These are phyloP conservation scores for Fomitopsis betulina DNA, from an alignment of 1,284 basidiomycete species.

Conservation along the genomic window DNA sequence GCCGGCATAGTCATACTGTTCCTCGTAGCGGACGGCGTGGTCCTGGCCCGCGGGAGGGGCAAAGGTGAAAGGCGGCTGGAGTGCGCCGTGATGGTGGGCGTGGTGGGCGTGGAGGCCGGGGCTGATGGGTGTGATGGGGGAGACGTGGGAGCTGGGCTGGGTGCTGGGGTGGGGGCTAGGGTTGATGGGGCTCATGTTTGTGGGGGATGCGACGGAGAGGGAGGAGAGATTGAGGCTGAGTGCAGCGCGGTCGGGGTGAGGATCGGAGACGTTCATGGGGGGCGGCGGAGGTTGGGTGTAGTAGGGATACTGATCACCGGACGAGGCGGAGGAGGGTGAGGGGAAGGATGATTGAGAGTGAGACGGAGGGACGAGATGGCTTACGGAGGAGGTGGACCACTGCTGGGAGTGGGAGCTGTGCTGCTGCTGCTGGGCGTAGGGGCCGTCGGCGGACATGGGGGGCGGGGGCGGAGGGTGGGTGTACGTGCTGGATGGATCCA, in stretches of 20 bases:
- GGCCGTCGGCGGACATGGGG: background rate
- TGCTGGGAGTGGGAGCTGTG: constrained; percentile 17
- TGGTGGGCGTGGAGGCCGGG: constrained; percentile 34
- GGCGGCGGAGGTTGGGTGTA: constrained; percentile 21
- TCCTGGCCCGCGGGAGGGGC: constrained; percentile 21
- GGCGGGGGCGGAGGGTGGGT: background rate
- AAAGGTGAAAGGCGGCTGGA: constrained; percentile 39
- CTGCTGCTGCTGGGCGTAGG: background rate
- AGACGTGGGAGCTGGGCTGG: constrained; percentile 33
- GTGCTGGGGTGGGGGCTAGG: constrained; percentile 38
- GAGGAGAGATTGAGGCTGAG: constrained; percentile 67
- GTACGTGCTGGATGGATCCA: background rate
- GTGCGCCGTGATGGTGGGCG: constrained; percentile 25
- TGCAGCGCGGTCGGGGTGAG: constrained; percentile 25
- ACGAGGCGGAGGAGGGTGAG: constrained; percentile 31
- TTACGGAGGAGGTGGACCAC: constrained; percentile 22
- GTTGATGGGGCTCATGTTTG: constrained; percentile 55
- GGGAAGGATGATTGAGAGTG: constrained; percentile 31
- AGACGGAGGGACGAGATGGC: constrained; percentile 29
- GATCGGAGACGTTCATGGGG: constrained; percentile 24
- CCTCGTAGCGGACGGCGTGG: constrained; percentile 31
- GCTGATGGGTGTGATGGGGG: constrained; percentile 57
- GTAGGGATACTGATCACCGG: constrained; percentile 29
- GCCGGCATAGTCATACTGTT: constrained; percentile 26
- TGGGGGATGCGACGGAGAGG: constrained; percentile 58